Base-by-base conservation (phyloP, 2,329 filamentous ascomycete species). In the Paraconiothyrium sp. region DNA sequence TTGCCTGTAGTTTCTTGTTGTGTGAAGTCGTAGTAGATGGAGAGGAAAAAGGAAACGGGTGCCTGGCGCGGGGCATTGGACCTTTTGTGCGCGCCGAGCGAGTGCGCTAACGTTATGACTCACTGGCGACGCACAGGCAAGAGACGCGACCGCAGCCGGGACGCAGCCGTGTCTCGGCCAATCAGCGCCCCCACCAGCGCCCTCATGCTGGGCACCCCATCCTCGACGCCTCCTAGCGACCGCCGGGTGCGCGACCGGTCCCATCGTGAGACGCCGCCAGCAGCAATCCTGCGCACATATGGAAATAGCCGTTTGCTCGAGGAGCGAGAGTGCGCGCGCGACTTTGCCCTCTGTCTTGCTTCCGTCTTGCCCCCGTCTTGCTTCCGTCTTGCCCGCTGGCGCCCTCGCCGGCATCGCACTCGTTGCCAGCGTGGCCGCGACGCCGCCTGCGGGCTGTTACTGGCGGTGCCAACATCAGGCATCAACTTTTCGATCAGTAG, bases 1-100 rank as follows among this genome's bases (percentile, higher is more conserved):
- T 70, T 76, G 74, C 76, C 73, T 73, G 67, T 50, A 56, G 54
- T 61, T 56, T 67, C 58, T 58, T 63, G 62, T 69, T 67, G 60
- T 58, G 56, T 63, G 68, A 63, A 62, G 64, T 61, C 50, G 67
- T 66, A 48, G 51, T 16, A 41, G 51, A 55, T 62, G 50, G 30
- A 57, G 54, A 57, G 63, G 61, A 65, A 62, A 63, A 69, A 65
- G 68, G 66, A 66, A 71, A 70, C 67, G 71, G 68, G 72, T 73
- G 74, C 73, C 72, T 69, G 66, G 67, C 54, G 72, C 32, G 64
- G 62, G 66, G 70, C 60, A 63, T 62, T 65, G 61, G 43, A 50
- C 54, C 24, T 64, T 64, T 68, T 63, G 62, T 59, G 65, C 41
- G 64, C 48, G 64, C 34, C 37, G 4, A 30, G 20, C 16, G 16